Conservation (phyloP, 2,329 filamentous ascomycete species). For the Paracorniculantispora psalliotae region DNA sequence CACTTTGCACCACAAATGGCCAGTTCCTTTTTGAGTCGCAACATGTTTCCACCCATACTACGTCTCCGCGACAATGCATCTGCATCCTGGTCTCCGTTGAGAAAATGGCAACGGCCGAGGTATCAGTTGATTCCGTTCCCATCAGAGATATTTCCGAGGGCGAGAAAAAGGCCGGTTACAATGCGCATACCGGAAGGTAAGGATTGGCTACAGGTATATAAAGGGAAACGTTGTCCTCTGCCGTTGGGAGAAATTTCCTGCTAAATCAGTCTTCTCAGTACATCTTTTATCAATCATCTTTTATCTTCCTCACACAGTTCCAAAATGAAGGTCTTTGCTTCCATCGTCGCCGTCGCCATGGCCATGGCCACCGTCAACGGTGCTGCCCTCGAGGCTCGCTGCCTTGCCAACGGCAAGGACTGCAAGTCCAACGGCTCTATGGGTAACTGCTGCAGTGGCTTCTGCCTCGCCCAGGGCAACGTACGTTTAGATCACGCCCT, state of each 20-base stretch:
- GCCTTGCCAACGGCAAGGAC: background rate
- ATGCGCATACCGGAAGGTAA: too few species aligned
- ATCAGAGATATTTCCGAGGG: too few species aligned
- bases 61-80: background rate
- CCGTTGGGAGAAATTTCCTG: too few species aligned
- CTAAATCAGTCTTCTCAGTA: background rate
- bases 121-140: background rate
- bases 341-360: slow-evolving; percentile 1
- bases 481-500: too few species aligned
- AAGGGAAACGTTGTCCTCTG: too few species aligned
- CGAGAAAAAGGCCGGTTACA: too few species aligned
- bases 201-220: too few species aligned
- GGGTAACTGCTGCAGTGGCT: slow-evolving; percentile 1
- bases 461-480: background rate
- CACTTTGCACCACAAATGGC: background rate
- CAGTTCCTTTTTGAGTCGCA: background rate
- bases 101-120: background rate
- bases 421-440: background rate
- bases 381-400: background rate
- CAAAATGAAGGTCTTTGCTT: slow-evolving; percentile 1
- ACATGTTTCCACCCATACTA: background rate
- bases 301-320: background rate
- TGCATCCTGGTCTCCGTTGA: background rate
- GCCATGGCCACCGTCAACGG: background rate
- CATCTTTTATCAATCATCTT: background rate